These are phyloP conservation scores for Chalaropsis thielavioides DNA, from an alignment of 2,329 filamentous ascomycete genomes.

Conservation along the genomic window DNA sequence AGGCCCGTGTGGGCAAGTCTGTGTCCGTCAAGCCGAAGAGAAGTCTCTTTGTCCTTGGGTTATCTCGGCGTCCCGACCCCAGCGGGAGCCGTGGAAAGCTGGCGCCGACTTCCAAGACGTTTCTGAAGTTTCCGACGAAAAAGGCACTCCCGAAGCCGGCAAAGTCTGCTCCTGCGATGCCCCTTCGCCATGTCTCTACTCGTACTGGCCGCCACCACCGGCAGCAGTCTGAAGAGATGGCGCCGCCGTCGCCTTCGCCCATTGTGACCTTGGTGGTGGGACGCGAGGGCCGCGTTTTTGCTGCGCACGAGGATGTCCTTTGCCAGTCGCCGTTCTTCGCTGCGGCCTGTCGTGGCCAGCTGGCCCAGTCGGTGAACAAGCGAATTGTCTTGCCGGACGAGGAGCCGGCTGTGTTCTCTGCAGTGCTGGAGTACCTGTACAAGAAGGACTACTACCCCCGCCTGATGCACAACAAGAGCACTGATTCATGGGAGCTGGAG, in stretches of 20 bases:
- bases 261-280: conserved; percentile 82
- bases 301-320: conserved; percentile 86
- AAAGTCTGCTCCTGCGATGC: background rate
- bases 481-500: conserved; percentile 82
- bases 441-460: conserved; percentile 92
- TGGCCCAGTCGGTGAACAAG: conserved; percentile 49
- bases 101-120: background rate
- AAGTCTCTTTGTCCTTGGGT: conserved; percentile 17
- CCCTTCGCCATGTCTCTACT: background rate
- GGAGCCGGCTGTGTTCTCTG: conserved; percentile 87
- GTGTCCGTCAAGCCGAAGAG: conserved; percentile 67
- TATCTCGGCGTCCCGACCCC: background rate
- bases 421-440: conserved; percentile 91
- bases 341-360: conserved; percentile 54
- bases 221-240: background rate
- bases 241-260: conserved; percentile 42
- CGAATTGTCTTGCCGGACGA: conserved; percentile 58
- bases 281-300: conserved; percentile 74
- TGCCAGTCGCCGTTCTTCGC: conserved; percentile 74
- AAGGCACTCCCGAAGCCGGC: background rate
- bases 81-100: background rate
- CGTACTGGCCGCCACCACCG: conserved; percentile 23
- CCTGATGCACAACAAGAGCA: conserved; percentile 72
- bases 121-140: background rate
- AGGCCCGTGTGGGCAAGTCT: conserved; percentile 66